These are phyloP conservation scores for Phytophthora boehmeriae DNA, from an alignment of 352 stramenopile species.

Conservation along the genomic window DNA sequence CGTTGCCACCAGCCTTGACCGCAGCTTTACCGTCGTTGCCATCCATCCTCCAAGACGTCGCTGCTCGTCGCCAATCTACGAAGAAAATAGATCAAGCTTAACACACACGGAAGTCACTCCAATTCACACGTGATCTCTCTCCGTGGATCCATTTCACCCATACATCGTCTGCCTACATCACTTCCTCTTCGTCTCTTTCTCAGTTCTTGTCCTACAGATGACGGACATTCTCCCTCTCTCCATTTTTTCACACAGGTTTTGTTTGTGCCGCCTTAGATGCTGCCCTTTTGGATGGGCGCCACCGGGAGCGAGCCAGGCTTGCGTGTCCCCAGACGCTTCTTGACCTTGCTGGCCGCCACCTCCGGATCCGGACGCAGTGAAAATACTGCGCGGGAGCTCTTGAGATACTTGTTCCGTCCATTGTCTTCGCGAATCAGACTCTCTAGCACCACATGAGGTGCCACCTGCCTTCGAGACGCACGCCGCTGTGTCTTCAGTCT, in stretches of 20 bases:
- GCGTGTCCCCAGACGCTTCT: slow-evolving; percentile 74
- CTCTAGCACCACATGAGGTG: slow-evolving; percentile 77
- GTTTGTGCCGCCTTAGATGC: slow-evolving; percentile 55
- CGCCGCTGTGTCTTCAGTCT: slow-evolving; percentile 79
- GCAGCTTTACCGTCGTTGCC: slow-evolving; percentile 8
- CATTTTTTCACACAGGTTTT: slow-evolving; percentile 1
- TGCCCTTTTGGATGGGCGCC: slow-evolving; percentile 76
- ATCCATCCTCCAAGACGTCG: neutral
- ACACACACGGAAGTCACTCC: neutral
- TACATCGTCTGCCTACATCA: neutral
- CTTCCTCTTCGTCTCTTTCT: slow-evolving; percentile 2
- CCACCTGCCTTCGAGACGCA: slow-evolving; percentile 61
- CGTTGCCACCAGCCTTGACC: slow-evolving; percentile 25
- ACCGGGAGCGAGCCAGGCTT: slow-evolving; percentile 64
- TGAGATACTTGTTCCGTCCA: slow-evolving; percentile 82
- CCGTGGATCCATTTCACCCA: slow-evolving; percentile 6
- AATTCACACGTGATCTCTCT: slow-evolving; percentile 6
- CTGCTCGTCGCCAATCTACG: neutral
- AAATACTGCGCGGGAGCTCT: slow-evolving; percentile 79
- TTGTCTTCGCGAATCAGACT: slow-evolving; percentile 84
- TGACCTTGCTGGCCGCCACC: slow-evolving; percentile 70
- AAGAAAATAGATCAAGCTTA: no score
- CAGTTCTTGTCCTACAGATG: slow-evolving; percentile 3
- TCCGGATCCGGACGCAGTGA: slow-evolving; percentile 78
- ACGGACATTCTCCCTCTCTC: slow-evolving; percentile 12